These are phyloP conservation scores for Cercospora zeae-maydis DNA, from an alignment of 2,329 filamentous ascomycete species.

Conservation along the genomic window DNA sequence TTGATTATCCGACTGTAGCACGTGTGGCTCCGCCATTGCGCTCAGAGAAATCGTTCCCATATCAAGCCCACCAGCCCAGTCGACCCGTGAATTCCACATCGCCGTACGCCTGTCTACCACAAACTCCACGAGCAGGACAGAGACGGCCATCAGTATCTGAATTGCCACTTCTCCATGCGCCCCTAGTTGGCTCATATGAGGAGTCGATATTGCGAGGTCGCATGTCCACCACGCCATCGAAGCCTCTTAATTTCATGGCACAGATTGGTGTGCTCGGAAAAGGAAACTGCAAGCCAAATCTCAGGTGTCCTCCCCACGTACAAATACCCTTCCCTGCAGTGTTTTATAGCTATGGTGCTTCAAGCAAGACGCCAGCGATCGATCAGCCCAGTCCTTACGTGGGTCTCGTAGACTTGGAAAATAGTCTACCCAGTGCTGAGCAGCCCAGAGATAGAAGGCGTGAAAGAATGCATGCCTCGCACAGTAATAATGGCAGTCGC, in stretches of 20 bases:
- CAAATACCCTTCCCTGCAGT: conserved; percentile 89
- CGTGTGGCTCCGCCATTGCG: conserved; percentile 46
- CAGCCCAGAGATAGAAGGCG: conserved; percentile 33
- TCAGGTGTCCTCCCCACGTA: conserved; percentile 85
- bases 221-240: conserved; percentile 95
- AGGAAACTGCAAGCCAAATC: conserved; percentile 79
- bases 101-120: conserved; percentile 46
- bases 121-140: conserved; percentile 49
- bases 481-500: conserved; percentile 31
- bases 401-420: conserved; percentile 85
- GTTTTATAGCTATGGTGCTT: conserved; percentile 85
- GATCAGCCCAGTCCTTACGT: conserved; percentile 96
- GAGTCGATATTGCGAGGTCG: conserved; percentile 91
- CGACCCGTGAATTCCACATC: conserved; percentile 61
- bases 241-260: conserved; percentile 85
- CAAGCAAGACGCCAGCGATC: conserved; percentile 61
- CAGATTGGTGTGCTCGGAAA: conserved; percentile 91
- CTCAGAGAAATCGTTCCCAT: conserved; percentile 61
- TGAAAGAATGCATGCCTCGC: conserved; percentile 27
- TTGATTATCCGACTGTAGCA: conserved; percentile 32
- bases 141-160: conserved; percentile 72
- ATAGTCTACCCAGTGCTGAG: conserved; percentile 55
- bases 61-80: conserved; percentile 74
- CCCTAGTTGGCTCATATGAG: conserved; percentile 97
- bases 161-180: conserved; percentile 79